Evolutionary conservation across 179 eudicot genomes (phyloP).

Genomic region (Patellifolia procumbens): DNA sequence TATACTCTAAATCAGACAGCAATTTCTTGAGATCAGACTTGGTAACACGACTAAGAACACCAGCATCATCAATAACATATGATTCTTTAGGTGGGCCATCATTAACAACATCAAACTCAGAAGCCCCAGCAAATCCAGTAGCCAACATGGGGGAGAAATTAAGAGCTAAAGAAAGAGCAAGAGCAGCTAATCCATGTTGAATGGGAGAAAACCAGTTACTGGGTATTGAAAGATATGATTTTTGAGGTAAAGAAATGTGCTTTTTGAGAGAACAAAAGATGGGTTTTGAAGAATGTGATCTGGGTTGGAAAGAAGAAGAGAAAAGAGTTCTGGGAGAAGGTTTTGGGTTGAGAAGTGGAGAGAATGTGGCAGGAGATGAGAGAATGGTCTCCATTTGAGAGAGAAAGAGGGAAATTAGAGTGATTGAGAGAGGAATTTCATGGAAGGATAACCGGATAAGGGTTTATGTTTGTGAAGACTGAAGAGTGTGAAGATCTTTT

Average conservation of each 20-base stretch:
- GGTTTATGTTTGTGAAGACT: conserved; percentile 5
- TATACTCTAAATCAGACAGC: conserved; percentile 85
- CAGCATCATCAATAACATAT: conserved; percentile 95
- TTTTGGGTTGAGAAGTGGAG: conserved; percentile 49
- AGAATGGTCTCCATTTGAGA: conserved; percentile 82
- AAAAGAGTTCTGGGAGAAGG: conserved; percentile 24
- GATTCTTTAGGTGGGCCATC: conserved; percentile 85
- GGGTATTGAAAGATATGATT: conserved; percentile 46
- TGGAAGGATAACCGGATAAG: conserved; percentile 1
- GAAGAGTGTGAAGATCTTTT: conserved; percentile 14
- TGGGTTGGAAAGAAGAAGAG: conserved; percentile 39
- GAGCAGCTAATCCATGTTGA: conserved; percentile 78
- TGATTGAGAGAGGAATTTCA: conserved; percentile 28
- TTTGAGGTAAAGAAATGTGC: conserved; percentile 41
- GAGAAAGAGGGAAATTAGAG: conserved; percentile 20
- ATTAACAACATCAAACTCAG: conserved; percentile 85
- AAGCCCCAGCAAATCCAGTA: conserved; percentile 50
- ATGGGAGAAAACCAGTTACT: conserved; percentile 52
- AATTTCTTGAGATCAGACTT: conserved; percentile 78
- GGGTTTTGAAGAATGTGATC: conserved; percentile 49
- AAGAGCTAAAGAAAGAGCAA: conserved; percentile 78
- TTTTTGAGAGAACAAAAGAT: conserved; percentile 48
- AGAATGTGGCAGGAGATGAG: conserved; percentile 63
- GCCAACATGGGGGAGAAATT: conserved; percentile 58
- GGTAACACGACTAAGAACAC: conserved; percentile 87